A percentile compares a stretch with the other conserved stretches of the same genome.
These are phyloP conservation scores for Malus hybrid DNA, from an alignment of 331 rosid genomes.

Conservation along the genomic window DNA sequence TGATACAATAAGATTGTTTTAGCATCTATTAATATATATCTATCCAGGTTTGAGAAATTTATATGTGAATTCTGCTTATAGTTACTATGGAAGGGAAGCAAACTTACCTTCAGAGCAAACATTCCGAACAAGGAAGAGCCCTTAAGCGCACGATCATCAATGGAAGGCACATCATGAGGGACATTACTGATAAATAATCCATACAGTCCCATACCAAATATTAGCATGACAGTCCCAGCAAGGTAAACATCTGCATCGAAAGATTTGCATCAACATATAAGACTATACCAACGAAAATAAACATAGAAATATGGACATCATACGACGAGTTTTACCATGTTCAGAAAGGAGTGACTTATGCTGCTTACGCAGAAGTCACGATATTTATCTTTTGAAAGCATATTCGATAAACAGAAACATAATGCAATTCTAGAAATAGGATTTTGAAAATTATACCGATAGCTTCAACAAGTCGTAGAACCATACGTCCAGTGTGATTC, in stretches of 20 bases:
- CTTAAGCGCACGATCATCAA: constrained; percentile 63
- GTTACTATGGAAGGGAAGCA: not conserved
- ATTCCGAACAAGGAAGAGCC: constrained; percentile 92
- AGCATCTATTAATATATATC: not conserved
- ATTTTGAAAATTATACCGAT: constrained; percentile 48
- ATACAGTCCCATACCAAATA: constrained; percentile 96
- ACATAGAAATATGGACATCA: not conserved
- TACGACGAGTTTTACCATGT: not conserved
- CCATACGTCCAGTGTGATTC: constrained; percentile 86
- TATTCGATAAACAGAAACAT: not conserved
- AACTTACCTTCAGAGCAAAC: constrained; percentile 80
- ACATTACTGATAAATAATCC: constrained; percentile 86
- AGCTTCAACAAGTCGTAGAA: constrained; percentile 90
- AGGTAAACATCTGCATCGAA: constrained; percentile 85
- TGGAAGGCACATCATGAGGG: constrained; percentile 43
- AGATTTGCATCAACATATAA: not conserved
- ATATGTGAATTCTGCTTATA: no score
- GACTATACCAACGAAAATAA: not conserved
- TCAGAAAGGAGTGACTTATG: not conserved
- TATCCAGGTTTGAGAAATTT: not conserved
- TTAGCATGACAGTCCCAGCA: constrained; percentile 97
- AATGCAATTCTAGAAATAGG: not conserved
- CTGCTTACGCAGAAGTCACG: not conserved
- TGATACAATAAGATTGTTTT: not conserved
- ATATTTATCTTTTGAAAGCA: not conserved